These are phyloP conservation scores for Solanum habrochaites DNA, from an alignment of 257 asterid genomes.

Conservation along the genomic window DNA sequence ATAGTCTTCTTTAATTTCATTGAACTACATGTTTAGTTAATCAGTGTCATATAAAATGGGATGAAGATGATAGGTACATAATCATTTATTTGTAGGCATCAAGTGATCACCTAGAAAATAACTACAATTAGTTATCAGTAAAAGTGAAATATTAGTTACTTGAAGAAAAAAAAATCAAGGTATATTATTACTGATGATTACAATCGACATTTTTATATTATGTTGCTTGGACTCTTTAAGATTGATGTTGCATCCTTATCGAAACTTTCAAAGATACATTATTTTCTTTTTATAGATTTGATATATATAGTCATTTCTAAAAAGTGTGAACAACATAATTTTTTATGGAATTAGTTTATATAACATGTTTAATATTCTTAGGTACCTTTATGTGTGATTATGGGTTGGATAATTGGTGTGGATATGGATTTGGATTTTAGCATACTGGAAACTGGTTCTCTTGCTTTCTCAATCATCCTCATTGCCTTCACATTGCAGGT, in stretches of 20 bases:
- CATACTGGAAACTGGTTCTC: slow-evolving; percentile 25
- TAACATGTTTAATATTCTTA: background rate
- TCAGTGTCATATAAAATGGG: background rate
- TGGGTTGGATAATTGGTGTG: slow-evolving; percentile 31
- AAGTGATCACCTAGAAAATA: background rate
- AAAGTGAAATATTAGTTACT: background rate
- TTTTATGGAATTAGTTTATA: background rate
- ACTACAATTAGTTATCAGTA: background rate
- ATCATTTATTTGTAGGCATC: background rate
- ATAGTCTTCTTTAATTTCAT: background rate
- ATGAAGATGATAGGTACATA: background rate
- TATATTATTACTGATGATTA: background rate
- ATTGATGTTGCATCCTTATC: background rate
- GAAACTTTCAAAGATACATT: background rate
- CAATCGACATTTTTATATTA: background rate
- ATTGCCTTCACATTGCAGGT: slow-evolving; percentile 34
- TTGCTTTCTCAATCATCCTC: slow-evolving; percentile 24
- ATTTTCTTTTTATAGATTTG: background rate
- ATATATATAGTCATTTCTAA: background rate
- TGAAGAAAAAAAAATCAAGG: background rate
- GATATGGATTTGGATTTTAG: slow-evolving; percentile 31
- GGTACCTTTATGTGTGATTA: slow-evolving; percentile 28
- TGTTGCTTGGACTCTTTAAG: background rate
- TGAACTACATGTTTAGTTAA: background rate
- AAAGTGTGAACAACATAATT: background rate